Evolutionary conservation across 345 rosid species (phyloP).

Genomic region (Salix viminalis): DNA sequence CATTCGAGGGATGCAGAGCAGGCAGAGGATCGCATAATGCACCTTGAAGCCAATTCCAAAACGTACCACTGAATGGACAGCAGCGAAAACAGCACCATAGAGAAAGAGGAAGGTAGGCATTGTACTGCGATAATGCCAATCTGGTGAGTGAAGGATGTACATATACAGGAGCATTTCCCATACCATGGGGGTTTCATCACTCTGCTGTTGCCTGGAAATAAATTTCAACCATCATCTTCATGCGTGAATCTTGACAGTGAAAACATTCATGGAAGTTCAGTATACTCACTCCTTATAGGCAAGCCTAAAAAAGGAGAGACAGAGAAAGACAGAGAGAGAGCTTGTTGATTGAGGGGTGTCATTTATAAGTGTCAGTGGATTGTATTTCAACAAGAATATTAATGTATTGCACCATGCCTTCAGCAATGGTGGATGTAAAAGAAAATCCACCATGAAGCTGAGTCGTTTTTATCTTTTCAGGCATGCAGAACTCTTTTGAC

Average conservation of each 20-base stretch:
- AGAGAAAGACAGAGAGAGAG: background rate
- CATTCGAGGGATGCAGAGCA: slow-evolving; percentile 78
- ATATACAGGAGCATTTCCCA: slow-evolving; percentile 92
- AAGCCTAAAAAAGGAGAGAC: background rate
- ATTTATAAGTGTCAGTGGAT: background rate
- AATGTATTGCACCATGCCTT: background rate
- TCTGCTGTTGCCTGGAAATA: slow-evolving; percentile 72
- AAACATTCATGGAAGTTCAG: background rate
- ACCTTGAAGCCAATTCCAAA: slow-evolving; percentile 75
- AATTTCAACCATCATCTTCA: background rate
- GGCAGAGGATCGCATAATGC: slow-evolving; percentile 65
- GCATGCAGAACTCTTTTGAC: background rate
- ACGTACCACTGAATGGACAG: slow-evolving; percentile 50
- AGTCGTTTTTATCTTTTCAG: background rate
- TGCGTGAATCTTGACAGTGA: background rate
- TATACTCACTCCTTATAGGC: background rate
- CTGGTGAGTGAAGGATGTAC: slow-evolving; percentile 87
- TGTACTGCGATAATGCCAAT: slow-evolving; percentile 87
- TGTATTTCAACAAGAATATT: background rate
- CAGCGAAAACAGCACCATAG: slow-evolving; percentile 68
- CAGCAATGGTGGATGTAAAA: background rate
- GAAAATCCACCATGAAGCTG: background rate
- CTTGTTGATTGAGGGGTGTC: background rate
- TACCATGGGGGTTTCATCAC: slow-evolving; percentile 94
- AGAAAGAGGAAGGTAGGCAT: slow-evolving; percentile 92